Evolutionary conservation across 2,329 filamentous ascomycete genomes (phyloP).

Genomic region (Colletotrichum viniferum): DNA sequence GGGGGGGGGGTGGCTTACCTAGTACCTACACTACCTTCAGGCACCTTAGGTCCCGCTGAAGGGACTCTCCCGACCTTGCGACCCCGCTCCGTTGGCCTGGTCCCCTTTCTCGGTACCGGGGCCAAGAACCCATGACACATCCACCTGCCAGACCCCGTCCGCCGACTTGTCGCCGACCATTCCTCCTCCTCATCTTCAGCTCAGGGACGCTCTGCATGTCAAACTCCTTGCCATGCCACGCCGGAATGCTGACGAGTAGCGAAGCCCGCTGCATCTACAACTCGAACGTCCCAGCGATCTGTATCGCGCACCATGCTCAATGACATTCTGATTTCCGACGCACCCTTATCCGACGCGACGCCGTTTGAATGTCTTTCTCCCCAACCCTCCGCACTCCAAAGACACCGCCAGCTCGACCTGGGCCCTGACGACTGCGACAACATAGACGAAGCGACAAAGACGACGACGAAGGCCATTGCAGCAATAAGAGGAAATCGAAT

Average conservation of each 20-base stretch:
- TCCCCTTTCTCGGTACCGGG: neutral
- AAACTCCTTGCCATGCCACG: neutral
- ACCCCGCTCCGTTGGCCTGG: neutral
- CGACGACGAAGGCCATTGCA: neutral
- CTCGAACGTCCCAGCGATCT: neutral
- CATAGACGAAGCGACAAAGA: neutral
- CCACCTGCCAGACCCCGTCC: neutral
- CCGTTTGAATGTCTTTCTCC: constrained; percentile 8
- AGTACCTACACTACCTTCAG: no score
- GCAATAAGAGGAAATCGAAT: neutral
- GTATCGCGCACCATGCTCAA: neutral
- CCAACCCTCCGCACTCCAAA: neutral
- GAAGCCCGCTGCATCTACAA: neutral
- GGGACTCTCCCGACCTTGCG: neutral
- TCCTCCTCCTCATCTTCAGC: neutral
- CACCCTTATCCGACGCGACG: neutral
- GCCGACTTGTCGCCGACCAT: neutral
- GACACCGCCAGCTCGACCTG: neutral
- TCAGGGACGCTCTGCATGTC: neutral
- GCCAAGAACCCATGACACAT: neutral
- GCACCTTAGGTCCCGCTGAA: neutral
- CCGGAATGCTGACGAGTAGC: neutral
- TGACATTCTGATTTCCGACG: neutral
- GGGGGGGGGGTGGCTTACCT: no score
- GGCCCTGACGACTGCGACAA: neutral